Evolutionary conservation across 2,329 filamentous ascomycete species (phyloP).

Genomic region (Periconia macrospinosa): DNA sequence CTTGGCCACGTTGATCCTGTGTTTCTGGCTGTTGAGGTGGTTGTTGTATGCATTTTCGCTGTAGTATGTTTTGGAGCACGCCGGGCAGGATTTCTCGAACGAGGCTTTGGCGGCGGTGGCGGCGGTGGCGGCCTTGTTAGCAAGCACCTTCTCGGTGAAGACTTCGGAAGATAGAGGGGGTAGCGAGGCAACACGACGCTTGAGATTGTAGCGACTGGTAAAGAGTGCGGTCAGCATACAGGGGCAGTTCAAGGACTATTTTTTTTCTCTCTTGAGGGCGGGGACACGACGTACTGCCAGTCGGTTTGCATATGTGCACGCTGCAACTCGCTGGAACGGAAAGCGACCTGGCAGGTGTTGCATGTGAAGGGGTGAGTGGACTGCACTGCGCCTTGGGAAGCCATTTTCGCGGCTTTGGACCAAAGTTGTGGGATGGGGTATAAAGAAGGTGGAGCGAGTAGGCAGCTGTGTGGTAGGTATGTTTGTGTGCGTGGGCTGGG

Average conservation of each 20-base stretch:
- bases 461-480: too few species aligned
- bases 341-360: constrained; percentile 97
- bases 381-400: constrained; percentile 30
- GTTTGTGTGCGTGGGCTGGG: background rate
- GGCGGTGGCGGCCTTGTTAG: constrained; percentile 80
- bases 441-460: background rate
- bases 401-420: constrained; percentile 25
- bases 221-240: background rate
- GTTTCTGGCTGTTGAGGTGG: constrained; percentile 87
- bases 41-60: constrained; percentile 96
- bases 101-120: constrained; percentile 86
- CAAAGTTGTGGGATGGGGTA: too few species aligned
- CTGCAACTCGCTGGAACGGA: constrained; percentile 90
- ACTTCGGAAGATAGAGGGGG: constrained; percentile 89
- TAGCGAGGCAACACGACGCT: constrained; percentile 86
- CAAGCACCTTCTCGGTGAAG: constrained; percentile 94
- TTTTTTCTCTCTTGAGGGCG: too few species aligned
- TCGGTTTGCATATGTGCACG: constrained; percentile 96
- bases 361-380: constrained; percentile 84
- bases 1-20: constrained; percentile 68
- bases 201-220: constrained; percentile 86
- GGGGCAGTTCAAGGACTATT: background rate
- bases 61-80: constrained; percentile 90
- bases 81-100: constrained; percentile 79
- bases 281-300: constrained; percentile 77